Base-by-base conservation (phyloP, 1,284 basidiomycete genomes). In the Pyrrhoderma noxium region DNA sequence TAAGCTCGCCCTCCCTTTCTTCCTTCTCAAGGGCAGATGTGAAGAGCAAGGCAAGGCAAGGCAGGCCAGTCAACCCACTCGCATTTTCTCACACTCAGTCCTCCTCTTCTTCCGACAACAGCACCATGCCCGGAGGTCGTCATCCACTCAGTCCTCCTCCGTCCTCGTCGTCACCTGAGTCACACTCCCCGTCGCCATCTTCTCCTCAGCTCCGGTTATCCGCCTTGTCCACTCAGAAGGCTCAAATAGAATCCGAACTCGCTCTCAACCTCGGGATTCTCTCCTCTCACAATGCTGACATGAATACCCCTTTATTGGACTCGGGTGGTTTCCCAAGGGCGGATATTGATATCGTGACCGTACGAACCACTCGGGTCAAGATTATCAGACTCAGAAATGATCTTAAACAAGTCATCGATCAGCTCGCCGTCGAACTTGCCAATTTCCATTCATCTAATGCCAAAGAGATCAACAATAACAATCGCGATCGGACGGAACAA, bases 331-430 rank as follows among this genome's bases (percentile, higher is more conserved):
- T 90, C 65, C 93, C 93, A 0, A 76, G 89, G 8, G 81, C 79
- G 11, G 86, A 89, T 64, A 71, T 89, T 53, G 92, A 95, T 62
- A 74, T 95, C 16, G 92, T 84, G 63, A 81, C 86, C 3, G 84
- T 94, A 25, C 76, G 91, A 21, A 73, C 76, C 50, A 89, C 91
- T 5, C 75, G 82, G 47, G 76, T 80, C 40, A 74, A 84, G 52
- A 79, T 90, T 31, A 80, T 88, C 51, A 79, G 84, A 62, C 70
- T 93, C 41, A 74, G 82, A 54, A 95, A 93, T 60, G 92, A 95
- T 63, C 71, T 86, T 49, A 71, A 70, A 18, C 72, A 65, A 19
- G 67, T 88, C n/a, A 82, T 79, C 67, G 74, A 82, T 55, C 73
- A 78, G 37, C 80, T 94, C 52, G 80, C 72, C 19, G 72, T 72